Evolutionary conservation across 2,329 filamentous ascomycete genomes (phyloP).

Genomic region (Lasiodiplodia gonubiensis): DNA sequence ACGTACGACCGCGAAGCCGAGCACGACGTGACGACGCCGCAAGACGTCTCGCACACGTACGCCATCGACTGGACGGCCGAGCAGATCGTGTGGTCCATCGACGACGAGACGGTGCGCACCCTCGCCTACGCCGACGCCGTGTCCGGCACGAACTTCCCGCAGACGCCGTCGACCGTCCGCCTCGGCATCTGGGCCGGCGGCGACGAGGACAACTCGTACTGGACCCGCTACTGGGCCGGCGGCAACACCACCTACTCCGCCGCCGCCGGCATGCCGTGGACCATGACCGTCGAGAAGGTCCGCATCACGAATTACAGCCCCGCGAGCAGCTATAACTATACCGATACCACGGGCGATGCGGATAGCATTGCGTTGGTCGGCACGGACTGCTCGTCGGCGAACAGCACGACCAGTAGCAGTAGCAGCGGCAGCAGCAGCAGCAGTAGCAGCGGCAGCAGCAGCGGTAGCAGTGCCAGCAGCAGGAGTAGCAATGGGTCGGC

Average conservation of each 20-base stretch:
- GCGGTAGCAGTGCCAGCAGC: not conserved
- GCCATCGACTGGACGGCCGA: conserved; percentile 75
- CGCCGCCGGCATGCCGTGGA: conserved; percentile 50
- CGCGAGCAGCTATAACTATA: conserved; percentile 56
- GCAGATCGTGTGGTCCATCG: conserved; percentile 71
- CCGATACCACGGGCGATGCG: conserved; percentile 54
- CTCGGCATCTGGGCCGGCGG: conserved; percentile 58
- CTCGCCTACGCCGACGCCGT: conserved; percentile 63
- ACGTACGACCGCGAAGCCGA: conserved; percentile 72
- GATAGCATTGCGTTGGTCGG: conserved; percentile 54
- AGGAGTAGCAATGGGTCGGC: not conserved
- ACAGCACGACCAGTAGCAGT: no score
- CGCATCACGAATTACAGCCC: conserved; percentile 60
- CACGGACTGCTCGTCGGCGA: not conserved
- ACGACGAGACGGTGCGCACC: conserved; percentile 68
- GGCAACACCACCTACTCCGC: conserved; percentile 58
- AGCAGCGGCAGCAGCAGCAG: not conserved
- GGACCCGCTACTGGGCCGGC: conserved; percentile 70
- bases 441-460: not conserved
- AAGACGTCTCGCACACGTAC: conserved; percentile 68
- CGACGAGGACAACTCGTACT: conserved; percentile 49
- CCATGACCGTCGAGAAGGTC: conserved; percentile 58
- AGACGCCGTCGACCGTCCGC: conserved; percentile 71
- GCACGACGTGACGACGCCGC: conserved; percentile 62
- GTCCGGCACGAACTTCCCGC: conserved; percentile 69